These are phyloP conservation scores for Aspergillus conjunctus DNA, from an alignment of 495 filamentous ascomycete genomes.

Conservation along the genomic window DNA sequence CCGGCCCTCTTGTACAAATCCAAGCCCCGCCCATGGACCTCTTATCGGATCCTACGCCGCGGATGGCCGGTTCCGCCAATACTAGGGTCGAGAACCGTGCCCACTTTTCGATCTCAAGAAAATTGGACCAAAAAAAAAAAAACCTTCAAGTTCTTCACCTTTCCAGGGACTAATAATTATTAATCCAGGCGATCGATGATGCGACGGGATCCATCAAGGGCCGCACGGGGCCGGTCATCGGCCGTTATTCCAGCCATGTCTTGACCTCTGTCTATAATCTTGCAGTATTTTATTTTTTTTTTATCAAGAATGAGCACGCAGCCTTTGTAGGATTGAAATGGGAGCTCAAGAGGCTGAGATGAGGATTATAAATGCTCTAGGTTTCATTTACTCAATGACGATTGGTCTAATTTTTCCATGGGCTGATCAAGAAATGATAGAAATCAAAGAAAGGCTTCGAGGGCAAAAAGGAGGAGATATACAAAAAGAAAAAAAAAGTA, in stretches of 20 bases:
- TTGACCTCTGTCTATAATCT: too few relatives aligned
- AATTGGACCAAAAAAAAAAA: background rate
- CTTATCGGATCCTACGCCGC: background rate
- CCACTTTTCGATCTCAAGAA: background rate
- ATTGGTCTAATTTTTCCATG: slow-evolving; percentile 14
- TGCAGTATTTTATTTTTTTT: background rate
- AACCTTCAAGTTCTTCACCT: background rate
- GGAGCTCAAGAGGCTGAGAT: background rate
- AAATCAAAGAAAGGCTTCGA: slow-evolving; percentile 9
- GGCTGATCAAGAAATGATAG: slow-evolving; percentile 11
- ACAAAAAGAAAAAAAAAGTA: slow-evolving; percentile 6
- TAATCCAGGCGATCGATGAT: too few relatives aligned
- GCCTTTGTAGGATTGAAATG: too few relatives aligned
- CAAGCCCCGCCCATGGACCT: background rate
- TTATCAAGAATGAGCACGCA: too few relatives aligned
- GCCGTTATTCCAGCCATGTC: too few relatives aligned
- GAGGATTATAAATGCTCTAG: background rate
- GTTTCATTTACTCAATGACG: slow-evolving; percentile 1
- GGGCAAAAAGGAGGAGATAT: slow-evolving; percentile 12
- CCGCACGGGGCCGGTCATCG: too few relatives aligned
- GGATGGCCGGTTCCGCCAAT: background rate
- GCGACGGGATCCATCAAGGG: too few relatives aligned
- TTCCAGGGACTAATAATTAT: background rate
- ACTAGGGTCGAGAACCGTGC: background rate
- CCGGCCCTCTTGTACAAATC: background rate